phyloP scores from a whole-genome alignment of 495 filamentous ascomycete species.

The Lophiotrema nucula region DNA sequence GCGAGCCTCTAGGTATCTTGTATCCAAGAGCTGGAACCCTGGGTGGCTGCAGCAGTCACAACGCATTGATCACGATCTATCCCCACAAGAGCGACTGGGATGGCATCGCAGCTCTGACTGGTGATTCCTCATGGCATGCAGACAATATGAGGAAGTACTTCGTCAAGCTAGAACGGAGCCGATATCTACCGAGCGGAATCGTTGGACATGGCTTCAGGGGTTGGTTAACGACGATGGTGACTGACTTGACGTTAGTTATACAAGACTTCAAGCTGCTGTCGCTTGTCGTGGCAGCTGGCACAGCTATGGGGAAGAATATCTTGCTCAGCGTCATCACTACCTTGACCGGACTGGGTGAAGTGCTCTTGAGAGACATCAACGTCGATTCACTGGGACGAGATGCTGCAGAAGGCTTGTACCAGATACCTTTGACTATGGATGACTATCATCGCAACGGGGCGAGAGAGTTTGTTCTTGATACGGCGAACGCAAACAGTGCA shows the following conservation, averaged over 20 bases:
- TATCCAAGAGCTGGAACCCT: slow-evolving; percentile 51
- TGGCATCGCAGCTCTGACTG: slow-evolving; percentile 47
- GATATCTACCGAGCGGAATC: slow-evolving; percentile 46
- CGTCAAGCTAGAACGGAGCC: slow-evolving; percentile 51
- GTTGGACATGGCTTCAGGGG: slow-evolving; percentile 58
- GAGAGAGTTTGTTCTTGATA: slow-evolving; percentile 54
- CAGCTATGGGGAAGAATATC: slow-evolving; percentile 49
- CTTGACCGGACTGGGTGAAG: slow-evolving; percentile 32
- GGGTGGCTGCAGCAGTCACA: slow-evolving; percentile 52
- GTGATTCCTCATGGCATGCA: slow-evolving; percentile 48
- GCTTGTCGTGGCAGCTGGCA: slow-evolving; percentile 51
- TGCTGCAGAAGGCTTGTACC: slow-evolving; percentile 48
- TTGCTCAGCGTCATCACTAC: slow-evolving; percentile 38
- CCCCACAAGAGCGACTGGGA: slow-evolving; percentile 48
- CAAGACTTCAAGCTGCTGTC: slow-evolving; percentile 54
- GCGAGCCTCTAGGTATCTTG: slow-evolving; percentile 45
- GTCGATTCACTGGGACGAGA: slow-evolving; percentile 43
- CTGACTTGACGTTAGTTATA: slow-evolving; percentile 49
- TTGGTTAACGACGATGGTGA: slow-evolving; percentile 54
- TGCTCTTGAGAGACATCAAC: slow-evolving; percentile 57
- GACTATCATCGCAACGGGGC: slow-evolving; percentile 50
- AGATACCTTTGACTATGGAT: slow-evolving; percentile 51
- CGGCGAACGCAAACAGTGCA: slow-evolving; percentile 49
- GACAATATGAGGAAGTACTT: slow-evolving; percentile 51
- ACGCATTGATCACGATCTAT: slow-evolving; percentile 47